phyloP scores from a whole-genome alignment of 1,139 yeast species.

The Suhomyces atakaporum region DNA sequence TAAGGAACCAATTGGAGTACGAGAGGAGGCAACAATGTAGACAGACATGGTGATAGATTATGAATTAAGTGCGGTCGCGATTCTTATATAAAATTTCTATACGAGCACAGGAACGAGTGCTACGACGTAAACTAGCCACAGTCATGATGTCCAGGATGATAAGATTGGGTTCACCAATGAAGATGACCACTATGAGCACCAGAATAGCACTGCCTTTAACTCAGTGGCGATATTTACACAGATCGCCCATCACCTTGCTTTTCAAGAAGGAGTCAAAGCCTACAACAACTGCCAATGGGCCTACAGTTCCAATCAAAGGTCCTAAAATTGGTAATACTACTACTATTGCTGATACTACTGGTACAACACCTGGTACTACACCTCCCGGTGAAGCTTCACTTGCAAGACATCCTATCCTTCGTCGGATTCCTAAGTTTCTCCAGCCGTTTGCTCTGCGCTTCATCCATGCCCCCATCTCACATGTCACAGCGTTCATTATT shows the following conservation, averaged over 20 bases:
- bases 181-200: too few relatives aligned
- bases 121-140: too few relatives aligned
- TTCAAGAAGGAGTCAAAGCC: neutral
- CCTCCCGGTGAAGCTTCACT: slow-evolving; percentile 3
- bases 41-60: slow-evolving; percentile 41
- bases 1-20: slow-evolving; percentile 96
- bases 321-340: neutral
- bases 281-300: too few relatives aligned
- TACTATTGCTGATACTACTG: neutral
- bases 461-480: slow-evolving; percentile 64
- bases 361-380: neutral
- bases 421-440: slow-evolving; percentile 48
- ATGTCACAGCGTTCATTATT: slow-evolving; percentile 70
- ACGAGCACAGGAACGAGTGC: slow-evolving; percentile 3
- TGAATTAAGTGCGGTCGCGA: slow-evolving; percentile 5
- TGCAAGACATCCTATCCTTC: slow-evolving; percentile 38
- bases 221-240: neutral
- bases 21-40: slow-evolving; percentile 84
- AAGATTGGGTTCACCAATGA: neutral
- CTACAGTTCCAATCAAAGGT: too few relatives aligned
- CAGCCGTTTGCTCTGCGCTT: slow-evolving; percentile 52
- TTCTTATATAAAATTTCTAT: slow-evolving; percentile 6
- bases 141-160: neutral
- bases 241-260: neutral
- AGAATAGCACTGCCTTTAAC: too few relatives aligned